phyloP scores from a whole-genome alignment of 495 filamentous ascomycete genomes.

The Xylaria venustula region DNA sequence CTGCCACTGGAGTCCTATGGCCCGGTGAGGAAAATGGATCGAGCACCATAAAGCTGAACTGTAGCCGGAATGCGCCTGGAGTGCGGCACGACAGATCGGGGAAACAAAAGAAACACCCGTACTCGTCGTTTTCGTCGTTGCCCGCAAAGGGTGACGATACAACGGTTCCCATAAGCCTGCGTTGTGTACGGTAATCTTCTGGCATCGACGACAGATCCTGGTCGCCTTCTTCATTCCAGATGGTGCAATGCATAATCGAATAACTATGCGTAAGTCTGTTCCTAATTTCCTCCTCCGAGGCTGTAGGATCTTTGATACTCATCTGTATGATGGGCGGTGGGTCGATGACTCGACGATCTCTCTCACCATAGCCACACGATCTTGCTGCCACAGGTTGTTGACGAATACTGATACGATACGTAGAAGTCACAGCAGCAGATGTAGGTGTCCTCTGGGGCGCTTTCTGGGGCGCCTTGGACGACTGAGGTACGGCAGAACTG shows the following conservation, averaged over 20 bases:
- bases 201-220: constrained; percentile 60
- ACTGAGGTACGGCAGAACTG: background rate
- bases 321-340: constrained; percentile 94
- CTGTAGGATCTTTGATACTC: constrained; percentile 63
- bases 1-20: constrained; percentile 60
- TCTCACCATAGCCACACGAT: constrained; percentile 90
- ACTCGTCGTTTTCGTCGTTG: constrained; percentile 60
- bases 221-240: constrained; percentile 61
- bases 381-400: constrained; percentile 90
- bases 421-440: constrained; percentile 15
- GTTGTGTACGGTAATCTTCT: constrained; percentile 58
- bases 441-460: constrained; percentile 18
- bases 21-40: constrained; percentile 54
- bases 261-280: constrained; percentile 68
- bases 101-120: constrained; percentile 91
- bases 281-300: constrained; percentile 49
- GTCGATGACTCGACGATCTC: constrained; percentile 90
- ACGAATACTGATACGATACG: constrained; percentile 62
- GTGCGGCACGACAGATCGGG: constrained; percentile 90
- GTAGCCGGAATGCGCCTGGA: constrained; percentile 76
- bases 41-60: constrained; percentile 84
- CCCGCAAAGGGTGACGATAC: constrained; percentile 74
- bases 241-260: constrained; percentile 80
- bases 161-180: constrained; percentile 75
- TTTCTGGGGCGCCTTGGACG: constrained; percentile 25